A percentile compares a stretch with the other conserved stretches of the same genome.
Evolutionary conservation across 2,329 filamentous ascomycete genomes (phyloP).

Genomic region (Diaporthe eres): DNA sequence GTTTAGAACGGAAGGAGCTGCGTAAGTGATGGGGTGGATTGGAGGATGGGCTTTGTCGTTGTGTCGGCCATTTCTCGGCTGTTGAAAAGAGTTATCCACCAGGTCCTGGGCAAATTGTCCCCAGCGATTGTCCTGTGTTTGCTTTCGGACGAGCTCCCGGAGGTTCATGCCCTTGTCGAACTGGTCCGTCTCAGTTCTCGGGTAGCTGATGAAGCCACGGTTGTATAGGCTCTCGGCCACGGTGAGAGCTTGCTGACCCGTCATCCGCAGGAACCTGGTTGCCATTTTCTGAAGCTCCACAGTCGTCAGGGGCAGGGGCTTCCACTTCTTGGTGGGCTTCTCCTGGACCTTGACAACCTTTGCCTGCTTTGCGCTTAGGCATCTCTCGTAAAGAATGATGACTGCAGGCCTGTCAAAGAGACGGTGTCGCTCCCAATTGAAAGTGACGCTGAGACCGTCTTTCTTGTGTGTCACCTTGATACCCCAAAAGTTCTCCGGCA

Average conservation of each 20-base stretch:
- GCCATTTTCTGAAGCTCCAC: slow-evolving; percentile 98
- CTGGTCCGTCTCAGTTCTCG: slow-evolving; percentile 95
- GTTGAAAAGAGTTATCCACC: slow-evolving; percentile 81
- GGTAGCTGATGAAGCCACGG: slow-evolving; percentile 97
- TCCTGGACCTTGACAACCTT: slow-evolving; percentile 88
- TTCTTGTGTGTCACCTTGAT: slow-evolving; percentile 88
- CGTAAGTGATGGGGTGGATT: slow-evolving; percentile 95
- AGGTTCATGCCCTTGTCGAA: slow-evolving; percentile 94
- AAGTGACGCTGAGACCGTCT: slow-evolving; percentile 84
- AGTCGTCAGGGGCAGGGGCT: slow-evolving; percentile 92
- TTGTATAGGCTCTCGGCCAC: slow-evolving; percentile 91
- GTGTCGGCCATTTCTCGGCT: slow-evolving; percentile 85
- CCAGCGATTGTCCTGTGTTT: slow-evolving; percentile 83
- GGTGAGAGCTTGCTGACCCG: slow-evolving; percentile 90
- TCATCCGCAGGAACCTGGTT: slow-evolving; percentile 89
- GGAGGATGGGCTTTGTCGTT: slow-evolving; percentile 98
- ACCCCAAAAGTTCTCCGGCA: slow-evolving; percentile 92
- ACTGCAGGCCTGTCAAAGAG: slow-evolving; percentile 91
- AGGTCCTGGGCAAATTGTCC: slow-evolving; percentile 84
- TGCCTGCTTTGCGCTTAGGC: slow-evolving; percentile 81
- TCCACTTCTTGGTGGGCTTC: slow-evolving; percentile 94
- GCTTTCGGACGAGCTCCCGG: slow-evolving; percentile 83
- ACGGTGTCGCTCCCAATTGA: slow-evolving; percentile 85
- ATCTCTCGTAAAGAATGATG: slow-evolving; percentile 87
- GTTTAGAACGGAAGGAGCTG: slow-evolving; percentile 73